These are phyloP conservation scores for Aethionema arabicum DNA, from an alignment of 345 rosid genomes.

Conservation along the genomic window DNA sequence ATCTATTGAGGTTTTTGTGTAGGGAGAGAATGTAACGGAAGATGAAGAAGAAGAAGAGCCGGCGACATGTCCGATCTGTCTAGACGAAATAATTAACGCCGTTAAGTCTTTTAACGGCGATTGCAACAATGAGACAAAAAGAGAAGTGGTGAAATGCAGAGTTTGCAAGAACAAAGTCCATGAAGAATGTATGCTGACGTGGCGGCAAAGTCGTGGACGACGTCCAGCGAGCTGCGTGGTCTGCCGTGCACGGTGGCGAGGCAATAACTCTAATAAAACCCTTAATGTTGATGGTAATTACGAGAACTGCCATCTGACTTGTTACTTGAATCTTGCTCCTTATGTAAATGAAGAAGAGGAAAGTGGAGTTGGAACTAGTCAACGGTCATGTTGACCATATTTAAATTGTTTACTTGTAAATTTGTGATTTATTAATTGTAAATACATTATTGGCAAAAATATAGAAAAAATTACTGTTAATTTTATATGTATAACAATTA, in stretches of 20 bases:
- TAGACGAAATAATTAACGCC: conserved; percentile 50
- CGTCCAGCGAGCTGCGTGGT: conserved; percentile 65
- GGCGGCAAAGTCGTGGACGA: conserved; percentile 80
- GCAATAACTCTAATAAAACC: conserved; percentile 17
- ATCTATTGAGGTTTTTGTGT: background rate
- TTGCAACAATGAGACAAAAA: conserved; percentile 27
- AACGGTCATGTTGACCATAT: conserved; percentile 26
- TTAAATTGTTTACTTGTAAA: background rate
- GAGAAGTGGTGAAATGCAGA: conserved; percentile 50
- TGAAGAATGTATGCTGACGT: conserved; percentile 69
- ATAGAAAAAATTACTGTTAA: background rate
- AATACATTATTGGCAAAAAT: background rate
- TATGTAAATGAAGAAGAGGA: conserved; percentile 45
- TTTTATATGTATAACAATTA: no score
- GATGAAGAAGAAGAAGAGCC: conserved; percentile 48
- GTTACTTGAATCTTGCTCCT: conserved; percentile 73
- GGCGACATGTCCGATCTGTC: conserved; percentile 62
- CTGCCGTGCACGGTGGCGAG: conserved; percentile 81
- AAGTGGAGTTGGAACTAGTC: conserved; percentile 36
- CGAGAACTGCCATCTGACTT: conserved; percentile 25
- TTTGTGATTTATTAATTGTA: conserved; percentile 16
- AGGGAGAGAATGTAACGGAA: conserved; percentile 31
- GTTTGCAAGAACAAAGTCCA: conserved; percentile 74
- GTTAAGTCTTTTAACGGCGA: background rate
- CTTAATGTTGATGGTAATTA: conserved; percentile 19